Conservation (phyloP, 1,139 yeast species). For the Protomyces arabidopsidicola region DNA sequence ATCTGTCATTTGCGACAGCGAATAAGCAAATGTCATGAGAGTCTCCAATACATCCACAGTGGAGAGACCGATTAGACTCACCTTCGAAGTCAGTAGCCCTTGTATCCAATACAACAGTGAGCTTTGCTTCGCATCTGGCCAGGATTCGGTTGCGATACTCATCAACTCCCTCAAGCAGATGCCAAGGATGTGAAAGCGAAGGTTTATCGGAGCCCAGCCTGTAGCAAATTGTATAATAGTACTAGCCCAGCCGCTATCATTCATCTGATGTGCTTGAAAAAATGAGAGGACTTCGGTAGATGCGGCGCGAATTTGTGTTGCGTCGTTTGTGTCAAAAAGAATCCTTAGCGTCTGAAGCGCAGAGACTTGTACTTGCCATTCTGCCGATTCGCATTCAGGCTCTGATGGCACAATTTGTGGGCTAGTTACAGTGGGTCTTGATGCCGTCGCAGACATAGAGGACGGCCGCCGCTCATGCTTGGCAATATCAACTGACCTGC, state of each 20-base stretch:
- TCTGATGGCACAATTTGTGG: neutral
- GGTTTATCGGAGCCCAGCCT: constrained; percentile 81
- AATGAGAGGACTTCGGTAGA: constrained; percentile 40
- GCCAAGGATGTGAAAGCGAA: constrained; percentile 64
- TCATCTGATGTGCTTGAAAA: constrained; percentile 35
- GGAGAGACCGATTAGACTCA: constrained; percentile 82
- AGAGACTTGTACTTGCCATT: constrained; percentile 23
- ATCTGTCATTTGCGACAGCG: constrained; percentile 39
- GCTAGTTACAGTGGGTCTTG: neutral
- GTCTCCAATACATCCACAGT: constrained; percentile 74
- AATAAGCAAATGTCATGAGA: constrained; percentile 56
- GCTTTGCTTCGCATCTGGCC: constrained; percentile 43
- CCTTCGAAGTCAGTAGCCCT: constrained; percentile 67
- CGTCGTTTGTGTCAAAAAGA: constrained; percentile 43
- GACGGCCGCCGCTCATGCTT: constrained; percentile 5
- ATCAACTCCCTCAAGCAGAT: constrained; percentile 42
- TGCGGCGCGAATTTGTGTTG: constrained; percentile 41
- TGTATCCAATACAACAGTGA: constrained; percentile 54
- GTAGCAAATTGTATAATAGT: constrained; percentile 61
- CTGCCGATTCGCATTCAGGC: constrained; percentile 25
- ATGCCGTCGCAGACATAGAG: constrained; percentile 18
- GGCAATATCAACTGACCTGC: neutral
- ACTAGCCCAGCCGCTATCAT: constrained; percentile 49
- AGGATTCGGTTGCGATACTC: constrained; percentile 36
- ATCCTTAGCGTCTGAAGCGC: constrained; percentile 39